These are phyloP conservation scores for Colletotrichum plurivorum DNA, from an alignment of 2,329 filamentous ascomycete genomes.

Conservation along the genomic window DNA sequence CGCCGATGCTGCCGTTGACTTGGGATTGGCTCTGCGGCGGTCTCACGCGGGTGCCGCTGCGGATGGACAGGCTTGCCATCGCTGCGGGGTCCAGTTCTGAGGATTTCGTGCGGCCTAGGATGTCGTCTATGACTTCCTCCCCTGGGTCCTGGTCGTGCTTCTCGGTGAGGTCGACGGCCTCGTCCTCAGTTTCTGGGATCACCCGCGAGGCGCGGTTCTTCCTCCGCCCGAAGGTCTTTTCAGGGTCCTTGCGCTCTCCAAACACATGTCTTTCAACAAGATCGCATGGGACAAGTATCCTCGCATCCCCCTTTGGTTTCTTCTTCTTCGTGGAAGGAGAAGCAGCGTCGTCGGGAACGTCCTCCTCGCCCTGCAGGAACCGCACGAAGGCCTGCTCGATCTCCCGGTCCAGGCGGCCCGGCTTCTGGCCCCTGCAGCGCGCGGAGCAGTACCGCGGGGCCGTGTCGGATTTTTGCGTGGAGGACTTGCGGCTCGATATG, in stretches of 20 bases:
- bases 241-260: slow-evolving; percentile 58
- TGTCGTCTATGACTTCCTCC: slow-evolving; percentile 32
- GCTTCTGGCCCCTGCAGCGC: slow-evolving; percentile 66
- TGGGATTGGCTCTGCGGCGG: slow-evolving; percentile 58
- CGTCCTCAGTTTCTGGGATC: slow-evolving; percentile 42
- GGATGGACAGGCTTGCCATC: slow-evolving; percentile 51
- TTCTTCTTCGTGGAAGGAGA: slow-evolving; percentile 33
- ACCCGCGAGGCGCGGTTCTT: slow-evolving; percentile 60
- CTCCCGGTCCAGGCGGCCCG: slow-evolving; percentile 61
- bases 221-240: slow-evolving; percentile 55
- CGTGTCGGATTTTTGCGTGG: slow-evolving; percentile 30
- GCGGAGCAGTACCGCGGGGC: slow-evolving; percentile 69
- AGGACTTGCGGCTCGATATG: slow-evolving; percentile 56
- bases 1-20: slow-evolving; percentile 69
- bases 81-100: slow-evolving; percentile 61
- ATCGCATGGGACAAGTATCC: slow-evolving; percentile 64
- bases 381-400: slow-evolving; percentile 66
- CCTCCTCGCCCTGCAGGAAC: slow-evolving; percentile 47
- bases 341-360: slow-evolving; percentile 9
- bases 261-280: slow-evolving; percentile 67
- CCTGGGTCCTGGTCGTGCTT: slow-evolving; percentile 45
- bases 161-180: slow-evolving; percentile 50
- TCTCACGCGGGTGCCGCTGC: slow-evolving; percentile 53
- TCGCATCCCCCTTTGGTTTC: slow-evolving; percentile 63
- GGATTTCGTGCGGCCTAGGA: slow-evolving; percentile 21